Evolutionary conservation across 2,329 filamentous ascomycete genomes (phyloP), one percentile per base, ranked within the genome.

Genomic region (Penicillium sp.): DNA sequence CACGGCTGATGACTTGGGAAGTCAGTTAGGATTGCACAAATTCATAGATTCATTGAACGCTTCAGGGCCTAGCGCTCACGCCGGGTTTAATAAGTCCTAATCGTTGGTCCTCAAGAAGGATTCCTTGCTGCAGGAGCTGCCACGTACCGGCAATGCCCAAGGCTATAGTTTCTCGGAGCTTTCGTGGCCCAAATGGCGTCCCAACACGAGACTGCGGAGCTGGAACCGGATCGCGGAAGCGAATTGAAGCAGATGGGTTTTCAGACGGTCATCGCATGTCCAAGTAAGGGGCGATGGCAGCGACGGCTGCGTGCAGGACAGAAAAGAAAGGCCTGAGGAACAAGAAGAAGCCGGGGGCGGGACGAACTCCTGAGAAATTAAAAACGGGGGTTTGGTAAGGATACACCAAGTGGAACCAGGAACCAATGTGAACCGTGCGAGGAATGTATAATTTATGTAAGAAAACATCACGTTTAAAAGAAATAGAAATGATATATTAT

Each of bases 341-440:
- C 43, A 46, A 54, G 49, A 44, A 39, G 52, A 58, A 60, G 31
- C 59, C 42, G 58, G 58, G 60, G 52, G 58, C 52, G 56, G 62
- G 60, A 65, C 58, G 60, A 65, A 60, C 62, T 65, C 62, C 62
- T 65, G 62, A 65, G 49, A 52, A 52, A 54, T 42, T 22, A 51
- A 35, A 26, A 53, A 53, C 50, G 50, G 47, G 52, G 49, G 52
- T 46, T 52, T 51, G 49, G 33, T 24, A 29, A 13, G 31, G 27
- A 24, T 35, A 19, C 16, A 21, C 46, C 21, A 57, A 53, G 52
- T 58, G 52, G 52, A 51, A 10, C 50, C 16, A 14, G 27, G 35
- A 35, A 29, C 42, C 44, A 24, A 26, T n/a, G 26, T 44, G 50
- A 47, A 45, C 50, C 50, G 50, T 53, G 50, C 50, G 50, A 43